Evolutionary conservation across 345 rosid genomes (phyloP).

Genomic region (Physaria fendleri): DNA sequence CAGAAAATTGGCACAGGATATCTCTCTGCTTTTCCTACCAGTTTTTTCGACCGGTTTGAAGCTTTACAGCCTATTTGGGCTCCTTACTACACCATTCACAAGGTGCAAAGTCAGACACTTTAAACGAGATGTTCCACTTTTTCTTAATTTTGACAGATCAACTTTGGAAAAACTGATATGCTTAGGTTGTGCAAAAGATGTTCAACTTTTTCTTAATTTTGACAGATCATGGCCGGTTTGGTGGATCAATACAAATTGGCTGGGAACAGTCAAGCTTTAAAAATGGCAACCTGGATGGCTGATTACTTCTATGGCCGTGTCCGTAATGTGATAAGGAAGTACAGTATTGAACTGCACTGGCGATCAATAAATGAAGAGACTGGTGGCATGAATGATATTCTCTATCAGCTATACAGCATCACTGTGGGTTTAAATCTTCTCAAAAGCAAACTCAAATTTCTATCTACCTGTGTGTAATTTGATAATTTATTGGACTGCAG

Average conservation of each 20-base stretch:
- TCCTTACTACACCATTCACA: constrained; percentile 95
- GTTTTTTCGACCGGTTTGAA: constrained; percentile 74
- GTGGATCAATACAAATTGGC: constrained; percentile 77
- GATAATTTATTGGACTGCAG: constrained; percentile 36
- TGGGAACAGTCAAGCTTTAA: constrained; percentile 54
- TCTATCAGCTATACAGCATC: constrained; percentile 56
- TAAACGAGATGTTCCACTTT: background rate
- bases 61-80: constrained; percentile 88
- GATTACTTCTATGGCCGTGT: constrained; percentile 81
- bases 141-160: no score
- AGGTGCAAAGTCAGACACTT: constrained; percentile 35
- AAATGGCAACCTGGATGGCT: constrained; percentile 79
- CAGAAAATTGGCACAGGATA: constrained; percentile 68
- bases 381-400: constrained; percentile 97
- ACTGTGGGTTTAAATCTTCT: constrained; percentile 38
- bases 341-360: constrained; percentile 66
- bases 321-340: constrained; percentile 53
- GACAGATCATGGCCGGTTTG: constrained; percentile 82
- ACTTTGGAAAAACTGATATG: background rate
- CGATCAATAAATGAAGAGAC: constrained; percentile 83
- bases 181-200: background rate
- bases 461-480: constrained; percentile 2
- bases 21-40: constrained; percentile 91
- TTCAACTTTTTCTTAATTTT: constrained; percentile 14
- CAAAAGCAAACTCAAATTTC: background rate